Evolutionary conservation across 805 yeast genomes (phyloP).

Genomic region (Candida caryicola): DNA sequence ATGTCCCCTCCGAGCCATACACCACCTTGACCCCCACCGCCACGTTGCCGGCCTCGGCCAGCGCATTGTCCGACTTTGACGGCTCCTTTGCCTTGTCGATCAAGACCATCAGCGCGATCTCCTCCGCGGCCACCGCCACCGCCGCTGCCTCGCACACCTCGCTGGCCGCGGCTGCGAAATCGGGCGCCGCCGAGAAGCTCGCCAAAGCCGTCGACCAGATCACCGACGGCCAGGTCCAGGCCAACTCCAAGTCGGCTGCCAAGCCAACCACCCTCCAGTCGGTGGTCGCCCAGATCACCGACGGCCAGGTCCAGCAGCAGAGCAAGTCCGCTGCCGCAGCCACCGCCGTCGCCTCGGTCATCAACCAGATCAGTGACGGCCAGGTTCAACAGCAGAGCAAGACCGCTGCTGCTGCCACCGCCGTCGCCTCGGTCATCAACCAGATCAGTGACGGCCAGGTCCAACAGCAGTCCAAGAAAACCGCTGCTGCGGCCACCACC

Average conservation of each 20-base stretch:
- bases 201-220: slow-evolving; percentile 17
- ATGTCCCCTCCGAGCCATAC: slow-evolving; percentile 27
- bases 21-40: slow-evolving; percentile 30
- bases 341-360: slow-evolving; percentile 15
- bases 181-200: slow-evolving; percentile 5
- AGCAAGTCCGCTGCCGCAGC: not conserved
- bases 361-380: slow-evolving; percentile 28
- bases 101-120: slow-evolving; percentile 31
- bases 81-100: slow-evolving; percentile 35
- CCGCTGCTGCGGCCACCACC: slow-evolving; percentile 16
- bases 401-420: slow-evolving; percentile 34
- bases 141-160: slow-evolving; percentile 20
- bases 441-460: slow-evolving; percentile 40
- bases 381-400: slow-evolving; percentile 25
- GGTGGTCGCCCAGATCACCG: not conserved
- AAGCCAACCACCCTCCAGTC: not conserved
- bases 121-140: slow-evolving; percentile 36
- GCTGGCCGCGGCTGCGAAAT: slow-evolving; percentile 7
- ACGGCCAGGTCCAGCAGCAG: not conserved
- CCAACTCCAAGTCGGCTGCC: not conserved
- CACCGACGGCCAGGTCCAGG: slow-evolving; percentile 61
- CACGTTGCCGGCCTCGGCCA: slow-evolving; percentile 19
- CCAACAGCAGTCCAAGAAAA: slow-evolving; percentile 11
- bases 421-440: slow-evolving; percentile 33
- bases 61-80: slow-evolving; percentile 24